Evolutionary conservation across 345 rosid genomes (phyloP), one percentile per base, ranked within the genome.

Genomic region (Lagerstroemia speciosa): DNA sequence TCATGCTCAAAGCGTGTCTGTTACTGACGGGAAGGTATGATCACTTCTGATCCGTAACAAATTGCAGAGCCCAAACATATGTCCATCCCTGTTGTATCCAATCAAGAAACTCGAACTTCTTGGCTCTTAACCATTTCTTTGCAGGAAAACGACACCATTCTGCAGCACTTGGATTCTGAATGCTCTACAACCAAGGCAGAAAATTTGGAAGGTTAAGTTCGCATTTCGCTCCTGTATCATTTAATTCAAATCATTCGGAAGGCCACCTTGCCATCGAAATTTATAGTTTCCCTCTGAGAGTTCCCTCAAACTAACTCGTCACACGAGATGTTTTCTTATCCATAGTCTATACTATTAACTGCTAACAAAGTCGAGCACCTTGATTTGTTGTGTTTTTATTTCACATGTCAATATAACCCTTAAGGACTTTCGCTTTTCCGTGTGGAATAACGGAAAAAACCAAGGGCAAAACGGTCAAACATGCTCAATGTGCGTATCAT

Each of bases 111-210:
- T 63, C 1, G 30, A 53, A 8, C 1, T 53, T n/a, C 8, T 58
- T 15, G 7, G 6, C 15, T 10, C 6, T 55, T 26, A 53, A 57
- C 32, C 50, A 41, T 69, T 50, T 43, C 68, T 67, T 55, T 36
- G 72, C 69, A 84, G 87, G 85, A 75, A 64, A 74, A 66, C 67
- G 50, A 75, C 76, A 63, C 31, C 53, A 69, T 34, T 29, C 46
- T 24, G 31, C 75, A 71, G 71, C 81, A 74, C 72, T 71, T 78
- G 45, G 86, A 71, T 73, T 88, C 87, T 17, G 87, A 83, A 67
- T 77, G 85, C 84, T 84, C 89, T 71, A 80, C 82, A 31, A 84
- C 78, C 69, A 78, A 73, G 72, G 69, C 66, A 36, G 78, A 79
- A 66, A 46, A 70, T 61, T 67, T 76, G 32, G 68, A 66, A 67